These are phyloP conservation scores for Endocalyx cinctus DNA, from an alignment of 2,329 filamentous ascomycete species.

Conservation along the genomic window DNA sequence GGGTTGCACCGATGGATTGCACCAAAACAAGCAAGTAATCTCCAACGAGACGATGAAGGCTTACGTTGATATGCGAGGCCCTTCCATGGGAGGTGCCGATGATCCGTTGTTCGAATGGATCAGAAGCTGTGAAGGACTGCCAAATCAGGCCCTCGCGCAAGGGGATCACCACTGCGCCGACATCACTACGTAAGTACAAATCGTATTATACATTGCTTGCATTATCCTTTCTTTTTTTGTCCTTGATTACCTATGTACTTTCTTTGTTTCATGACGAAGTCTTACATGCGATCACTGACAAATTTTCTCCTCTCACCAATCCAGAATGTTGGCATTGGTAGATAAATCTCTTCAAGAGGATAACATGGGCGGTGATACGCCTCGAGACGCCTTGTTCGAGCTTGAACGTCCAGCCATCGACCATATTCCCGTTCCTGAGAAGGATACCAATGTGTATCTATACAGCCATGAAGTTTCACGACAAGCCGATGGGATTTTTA, in stretches of 20 bases:
- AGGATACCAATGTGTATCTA: constrained; percentile 13
- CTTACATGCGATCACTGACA: too few relatives aligned
- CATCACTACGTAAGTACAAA: constrained; percentile 12
- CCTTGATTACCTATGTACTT: too few relatives aligned
- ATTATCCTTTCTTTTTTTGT: too few relatives aligned
- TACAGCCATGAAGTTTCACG: not conserved
- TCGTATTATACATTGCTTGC: too few relatives aligned
- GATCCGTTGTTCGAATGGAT: constrained; percentile 23
- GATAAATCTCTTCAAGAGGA: constrained; percentile 12
- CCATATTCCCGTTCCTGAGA: constrained; percentile 16
- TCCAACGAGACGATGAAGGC: constrained; percentile 22
- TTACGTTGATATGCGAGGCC: constrained; percentile 24
- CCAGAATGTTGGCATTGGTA: constrained; percentile 18
- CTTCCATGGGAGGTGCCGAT: constrained; percentile 6
- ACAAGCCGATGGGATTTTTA: constrained; percentile 10
- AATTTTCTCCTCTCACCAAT: too few relatives aligned
- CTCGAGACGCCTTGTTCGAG: constrained; percentile 17
- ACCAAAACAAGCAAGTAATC: constrained; percentile 12
- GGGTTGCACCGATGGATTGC: constrained; percentile 13
- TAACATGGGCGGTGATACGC: constrained; percentile 13
- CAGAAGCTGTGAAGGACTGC: constrained; percentile 7
- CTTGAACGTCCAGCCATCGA: constrained; percentile 14
- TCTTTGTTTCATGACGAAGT: too few relatives aligned
- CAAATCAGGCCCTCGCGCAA: constrained; percentile 2
- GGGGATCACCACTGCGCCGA: too few relatives aligned